Conservation (phyloP, 2,329 filamentous ascomycete species). For the Fusarium anguioides region DNA sequence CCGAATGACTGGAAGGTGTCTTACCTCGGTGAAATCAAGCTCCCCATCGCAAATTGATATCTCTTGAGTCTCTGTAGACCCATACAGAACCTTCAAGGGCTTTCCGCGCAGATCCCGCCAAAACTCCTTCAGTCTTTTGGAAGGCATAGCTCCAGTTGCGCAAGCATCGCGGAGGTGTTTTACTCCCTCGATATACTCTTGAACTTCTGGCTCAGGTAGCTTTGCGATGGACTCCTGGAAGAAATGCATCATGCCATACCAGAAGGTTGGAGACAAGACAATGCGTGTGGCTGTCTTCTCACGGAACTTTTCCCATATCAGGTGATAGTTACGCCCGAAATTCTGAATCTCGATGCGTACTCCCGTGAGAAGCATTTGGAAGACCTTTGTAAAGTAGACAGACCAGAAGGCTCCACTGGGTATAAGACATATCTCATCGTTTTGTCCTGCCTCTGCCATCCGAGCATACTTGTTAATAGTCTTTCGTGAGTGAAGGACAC, state of each 20-base stretch:
- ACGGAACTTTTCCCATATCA: conserved; percentile 18
- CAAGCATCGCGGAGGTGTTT: not conserved
- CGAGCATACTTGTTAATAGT: conserved; percentile 18
- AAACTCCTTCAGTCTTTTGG: not conserved
- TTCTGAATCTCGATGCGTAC: conserved; percentile 19
- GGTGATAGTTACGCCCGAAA: conserved; percentile 17
- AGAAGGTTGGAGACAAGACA: conserved; percentile 18
- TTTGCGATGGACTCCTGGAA: not conserved
- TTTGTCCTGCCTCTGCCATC: conserved; percentile 2
- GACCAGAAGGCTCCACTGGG: conserved; percentile 22
- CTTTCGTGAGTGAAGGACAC: conserved; percentile 9
- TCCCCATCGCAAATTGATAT: not conserved
- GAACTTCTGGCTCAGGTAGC: not conserved
- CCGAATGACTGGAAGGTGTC: not conserved
- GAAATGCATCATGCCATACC: conserved; percentile 24
- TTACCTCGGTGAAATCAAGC: not conserved
- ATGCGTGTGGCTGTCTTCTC: conserved; percentile 7
- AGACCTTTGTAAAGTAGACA: conserved; percentile 11
- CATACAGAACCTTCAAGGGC: not conserved
- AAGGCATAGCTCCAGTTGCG: conserved; percentile 2
- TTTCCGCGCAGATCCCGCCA: not conserved
- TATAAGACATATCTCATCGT: conserved; percentile 17
- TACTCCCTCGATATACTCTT: not conserved
- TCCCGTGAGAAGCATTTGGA: conserved; percentile 13
- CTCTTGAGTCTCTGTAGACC: not conserved